A percentile compares a stretch with the other conserved stretches of the same genome.
These are phyloP conservation scores for Ceratocystiopsis brevicomis DNA, from an alignment of 2,329 filamentous ascomycete genomes.

Conservation along the genomic window DNA sequence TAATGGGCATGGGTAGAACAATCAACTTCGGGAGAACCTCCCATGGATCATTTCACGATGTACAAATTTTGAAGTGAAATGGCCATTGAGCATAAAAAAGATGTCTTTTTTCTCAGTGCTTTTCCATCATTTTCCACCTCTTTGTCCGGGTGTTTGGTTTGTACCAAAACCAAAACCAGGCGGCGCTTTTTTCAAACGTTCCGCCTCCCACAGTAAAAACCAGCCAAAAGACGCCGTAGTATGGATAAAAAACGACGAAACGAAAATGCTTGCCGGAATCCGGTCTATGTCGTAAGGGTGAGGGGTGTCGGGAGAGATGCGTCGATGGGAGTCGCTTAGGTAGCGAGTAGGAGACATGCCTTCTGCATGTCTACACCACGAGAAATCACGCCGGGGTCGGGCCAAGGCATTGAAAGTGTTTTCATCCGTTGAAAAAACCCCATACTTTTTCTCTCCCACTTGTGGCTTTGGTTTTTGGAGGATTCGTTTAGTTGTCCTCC, in stretches of 20 bases:
- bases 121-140: slow-evolving; percentile 8
- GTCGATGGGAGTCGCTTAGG: background rate
- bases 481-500: slow-evolving; percentile 28
- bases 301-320: background rate
- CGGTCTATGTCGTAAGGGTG: background rate
- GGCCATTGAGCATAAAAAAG: slow-evolving; percentile 46
- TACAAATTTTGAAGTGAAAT: slow-evolving; percentile 32
- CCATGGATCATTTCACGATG: slow-evolving; percentile 55
- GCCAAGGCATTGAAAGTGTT: too few species aligned
- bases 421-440: too few species aligned
- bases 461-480: too few species aligned
- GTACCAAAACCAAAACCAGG: slow-evolving; percentile 7
- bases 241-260: slow-evolving; percentile 1
- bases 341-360: too few species aligned
- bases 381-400: too few species aligned
- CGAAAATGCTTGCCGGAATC: background rate
- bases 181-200: background rate
- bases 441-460: too few species aligned
- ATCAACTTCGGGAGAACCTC: slow-evolving; percentile 50
- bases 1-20: background rate
- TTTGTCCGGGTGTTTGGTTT: background rate
- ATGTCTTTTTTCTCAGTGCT: slow-evolving; percentile 14
- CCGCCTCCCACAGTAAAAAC: slow-evolving; percentile 3
- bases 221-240: slow-evolving; percentile 8
- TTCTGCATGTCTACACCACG: too few species aligned